A percentile compares a stretch with the other conserved stretches of the same genome.
Evolutionary conservation across 345 rosid genomes (phyloP).

Genomic region (Mallotus nudiflorus): DNA sequence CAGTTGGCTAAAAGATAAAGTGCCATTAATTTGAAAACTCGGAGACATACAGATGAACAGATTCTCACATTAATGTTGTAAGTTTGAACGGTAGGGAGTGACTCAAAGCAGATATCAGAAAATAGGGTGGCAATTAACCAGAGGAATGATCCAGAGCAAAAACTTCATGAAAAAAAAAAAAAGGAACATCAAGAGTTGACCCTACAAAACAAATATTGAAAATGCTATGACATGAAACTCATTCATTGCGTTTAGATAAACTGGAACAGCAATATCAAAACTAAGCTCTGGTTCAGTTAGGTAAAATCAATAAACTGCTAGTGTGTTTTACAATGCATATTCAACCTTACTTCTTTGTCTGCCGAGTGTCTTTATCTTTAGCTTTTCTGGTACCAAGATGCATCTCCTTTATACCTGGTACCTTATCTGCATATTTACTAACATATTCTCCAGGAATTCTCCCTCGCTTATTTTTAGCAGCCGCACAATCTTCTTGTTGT

Average conservation of each 20-base stretch:
- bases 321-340: neutral
- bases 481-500: neutral
- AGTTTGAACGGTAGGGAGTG: neutral
- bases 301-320: neutral
- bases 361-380: neutral
- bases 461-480: conserved; percentile 7
- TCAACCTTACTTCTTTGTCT: neutral
- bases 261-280: neutral
- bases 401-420: conserved; percentile 26
- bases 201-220: neutral
- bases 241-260: neutral
- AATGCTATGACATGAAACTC: neutral
- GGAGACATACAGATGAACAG: neutral
- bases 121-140: neutral
- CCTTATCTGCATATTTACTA: neutral
- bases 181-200: neutral
- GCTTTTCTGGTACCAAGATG: conserved; percentile 9
- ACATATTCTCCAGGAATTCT: conserved; percentile 25
- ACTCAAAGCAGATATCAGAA: neutral
- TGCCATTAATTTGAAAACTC: no score
- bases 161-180: neutral
- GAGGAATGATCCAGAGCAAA: neutral
- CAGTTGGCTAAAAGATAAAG: no score
- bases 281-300: neutral
- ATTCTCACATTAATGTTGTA: neutral